Percentiles rank a stretch among this genome's conserved stretches.
Conservation (phyloP, 169 alveolate genomes). For the Eimeria maxima region DNA sequence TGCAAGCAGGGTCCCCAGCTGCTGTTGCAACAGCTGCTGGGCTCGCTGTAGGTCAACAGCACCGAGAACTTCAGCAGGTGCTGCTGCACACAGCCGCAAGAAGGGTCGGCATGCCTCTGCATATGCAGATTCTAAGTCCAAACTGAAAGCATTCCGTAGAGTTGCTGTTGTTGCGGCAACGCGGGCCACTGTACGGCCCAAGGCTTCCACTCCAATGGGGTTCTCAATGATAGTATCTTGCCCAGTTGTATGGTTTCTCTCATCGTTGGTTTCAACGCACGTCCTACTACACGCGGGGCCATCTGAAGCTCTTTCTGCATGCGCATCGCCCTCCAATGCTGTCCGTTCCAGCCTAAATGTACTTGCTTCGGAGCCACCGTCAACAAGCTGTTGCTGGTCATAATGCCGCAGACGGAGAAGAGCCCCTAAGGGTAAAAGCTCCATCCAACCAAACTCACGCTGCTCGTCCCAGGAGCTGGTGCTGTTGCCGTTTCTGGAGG, state of each 20-base stretch:
- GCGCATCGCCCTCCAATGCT: neutral
- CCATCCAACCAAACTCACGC: conserved; percentile 67
- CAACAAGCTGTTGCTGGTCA: neutral
- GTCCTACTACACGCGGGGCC: neutral
- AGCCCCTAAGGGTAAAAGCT: neutral
- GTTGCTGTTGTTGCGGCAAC: conserved; percentile 84
- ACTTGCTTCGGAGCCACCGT: neutral
- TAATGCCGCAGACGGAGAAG: conserved; percentile 10
- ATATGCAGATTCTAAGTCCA: conserved; percentile 79
- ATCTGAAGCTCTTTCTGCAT: neutral
- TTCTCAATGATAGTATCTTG: conserved; percentile 63
- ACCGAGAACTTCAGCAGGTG: conserved; percentile 14
- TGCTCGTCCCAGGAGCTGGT: conserved; percentile 9
- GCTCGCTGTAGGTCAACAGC: conserved; percentile 23
- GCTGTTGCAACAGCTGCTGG: neutral
- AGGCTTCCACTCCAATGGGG: conserved; percentile 86
- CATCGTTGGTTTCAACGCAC: neutral
- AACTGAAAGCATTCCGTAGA: conserved; percentile 38
- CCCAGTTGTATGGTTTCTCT: neutral
- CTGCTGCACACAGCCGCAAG: conserved; percentile 82
- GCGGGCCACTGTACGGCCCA: conserved; percentile 84
- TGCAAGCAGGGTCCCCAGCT: conserved; percentile 64
- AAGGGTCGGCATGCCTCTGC: conserved; percentile 84
- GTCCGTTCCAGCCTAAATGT: neutral
- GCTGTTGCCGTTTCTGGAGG: conserved; percentile 9